phyloP scores from a whole-genome alignment of 148 eudicot species.

The Beta vulgaris region DNA sequence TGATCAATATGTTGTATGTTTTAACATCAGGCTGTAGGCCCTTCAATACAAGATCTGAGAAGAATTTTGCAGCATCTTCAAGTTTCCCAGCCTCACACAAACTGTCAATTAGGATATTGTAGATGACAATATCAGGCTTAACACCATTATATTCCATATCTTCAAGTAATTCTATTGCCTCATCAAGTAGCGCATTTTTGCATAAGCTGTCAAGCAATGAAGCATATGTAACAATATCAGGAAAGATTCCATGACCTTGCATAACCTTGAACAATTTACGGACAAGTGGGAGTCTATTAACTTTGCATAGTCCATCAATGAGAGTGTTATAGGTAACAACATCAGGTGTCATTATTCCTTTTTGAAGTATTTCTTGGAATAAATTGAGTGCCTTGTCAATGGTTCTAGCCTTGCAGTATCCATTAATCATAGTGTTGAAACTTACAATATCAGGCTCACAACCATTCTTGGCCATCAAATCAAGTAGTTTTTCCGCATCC shows the following conservation, averaged over 20 bases:
- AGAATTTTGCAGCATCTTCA: conserved; percentile 9
- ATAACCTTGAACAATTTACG: neutral
- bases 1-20: neutral
- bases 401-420: too few relatives aligned
- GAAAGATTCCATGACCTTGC: neutral
- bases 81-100: conserved; percentile 11
- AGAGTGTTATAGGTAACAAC: too few relatives aligned
- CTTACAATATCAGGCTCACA: conserved; percentile 8
- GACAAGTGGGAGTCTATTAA: neutral
- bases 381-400: too few relatives aligned
- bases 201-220: conserved; percentile 17
- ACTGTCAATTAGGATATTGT: conserved; percentile 11
- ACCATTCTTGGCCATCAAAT: neutral
- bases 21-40: neutral
- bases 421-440: too few relatives aligned
- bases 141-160: conserved; percentile 13
- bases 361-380: too few relatives aligned
- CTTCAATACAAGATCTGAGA: neutral
- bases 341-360: too few relatives aligned
- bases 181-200: conserved; percentile 14
- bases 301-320: conserved; percentile 16
- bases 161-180: neutral
- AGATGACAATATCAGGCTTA: neutral
- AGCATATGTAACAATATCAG: conserved; percentile 5
- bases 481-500: neutral